phyloP scores from a whole-genome alignment of 164 flowering plant genomes.

The Taxillus chinensis region DNA sequence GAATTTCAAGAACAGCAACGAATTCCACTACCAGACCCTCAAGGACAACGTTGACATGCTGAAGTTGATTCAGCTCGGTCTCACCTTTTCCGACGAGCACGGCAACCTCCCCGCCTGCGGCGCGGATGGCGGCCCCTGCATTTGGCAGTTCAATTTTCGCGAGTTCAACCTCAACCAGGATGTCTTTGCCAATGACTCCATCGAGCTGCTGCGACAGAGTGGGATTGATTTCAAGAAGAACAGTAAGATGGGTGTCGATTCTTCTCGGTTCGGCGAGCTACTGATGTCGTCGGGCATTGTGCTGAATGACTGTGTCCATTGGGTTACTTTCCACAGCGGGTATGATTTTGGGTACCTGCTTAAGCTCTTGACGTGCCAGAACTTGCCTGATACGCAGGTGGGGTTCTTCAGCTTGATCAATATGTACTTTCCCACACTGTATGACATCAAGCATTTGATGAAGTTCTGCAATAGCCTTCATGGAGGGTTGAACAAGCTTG shows the following conservation, averaged over 20 bases:
- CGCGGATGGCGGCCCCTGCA: slow-evolving; percentile 11
- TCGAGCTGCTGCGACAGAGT: slow-evolving; percentile 21
- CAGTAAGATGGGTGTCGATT: slow-evolving; percentile 21
- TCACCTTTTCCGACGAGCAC: slow-evolving; percentile 24
- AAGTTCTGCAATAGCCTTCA: slow-evolving; percentile 28
- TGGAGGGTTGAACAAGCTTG: slow-evolving; percentile 32
- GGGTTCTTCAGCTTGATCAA: slow-evolving; percentile 22
- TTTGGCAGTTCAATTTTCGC: slow-evolving; percentile 31
- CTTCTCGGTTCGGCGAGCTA: slow-evolving; percentile 20
- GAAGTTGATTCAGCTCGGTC: slow-evolving; percentile 28
- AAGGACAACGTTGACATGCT: slow-evolving; percentile 25
- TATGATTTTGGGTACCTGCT: slow-evolving; percentile 34
- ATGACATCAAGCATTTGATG: slow-evolving; percentile 30
- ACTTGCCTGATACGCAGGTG: slow-evolving; percentile 22
- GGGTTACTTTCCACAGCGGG: slow-evolving; percentile 30
- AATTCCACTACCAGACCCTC: slow-evolving; percentile 23
- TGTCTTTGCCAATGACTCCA: slow-evolving; percentile 21
- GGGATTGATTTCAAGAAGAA: slow-evolving; percentile 24
- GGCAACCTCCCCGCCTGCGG: slow-evolving; percentile 26
- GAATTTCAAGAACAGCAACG: slow-evolving; percentile 20
- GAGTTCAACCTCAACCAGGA: slow-evolving; percentile 24
- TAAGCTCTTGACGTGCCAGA: slow-evolving; percentile 17
- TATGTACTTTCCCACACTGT: slow-evolving; percentile 19
- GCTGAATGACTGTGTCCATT: slow-evolving; percentile 18
- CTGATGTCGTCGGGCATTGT: slow-evolving; percentile 27